Base-by-base conservation (phyloP, 805 yeast species). In the Wickerhamomyces sydowiorum region DNA sequence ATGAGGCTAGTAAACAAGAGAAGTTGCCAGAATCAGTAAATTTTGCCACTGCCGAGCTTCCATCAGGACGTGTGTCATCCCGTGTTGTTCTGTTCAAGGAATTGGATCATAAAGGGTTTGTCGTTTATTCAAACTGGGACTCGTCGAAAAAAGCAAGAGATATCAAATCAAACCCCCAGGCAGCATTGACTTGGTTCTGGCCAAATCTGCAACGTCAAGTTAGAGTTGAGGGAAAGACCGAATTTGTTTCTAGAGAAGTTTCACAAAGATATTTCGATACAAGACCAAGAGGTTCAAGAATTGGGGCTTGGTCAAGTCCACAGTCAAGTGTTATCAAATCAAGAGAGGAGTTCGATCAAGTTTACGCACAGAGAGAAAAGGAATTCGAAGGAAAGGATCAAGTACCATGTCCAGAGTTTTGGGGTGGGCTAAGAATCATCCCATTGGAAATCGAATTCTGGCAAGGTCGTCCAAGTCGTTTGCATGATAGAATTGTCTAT, bases 221-320 rank as follows among this genome's bases (percentile, higher is more conserved):
- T 5, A 76, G 99, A 47, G 82, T 93, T 8, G 98, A 93, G 62
- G 99, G 99, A 25, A 50, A 67, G 9, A 80, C 86, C 51, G 95
- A 86, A 61, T 75, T 72, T 47, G 85, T 90, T 34, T 69, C 78
- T 22, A 70, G 80, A 44, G 90, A 85, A 53, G 86, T 84, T 24
- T 76, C 87, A 6, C 79, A 82, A 52, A 70, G 82, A 38, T 93
- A 93, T 64, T 93, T 78, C 64, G 73, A 76, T 39, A 83, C 96
- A 0, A 75, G 99, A 58, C 99, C 99, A 30, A 72, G 96, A 44
- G 97, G 95, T 7, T 85, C 96, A 24, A 81, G 85, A 58, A 80
- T 93, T 47, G 98, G 99, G 24, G 99, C 99, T 0, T 90, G 96
- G 96, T 85, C 97, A 0, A 82, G 95, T 23, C 95, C 95, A 4